Percentiles rank a stretch among this genome's conserved stretches.
Evolutionary conservation across 2,329 filamentous ascomycete species (phyloP).

Genomic region (Hortaea sp.): DNA sequence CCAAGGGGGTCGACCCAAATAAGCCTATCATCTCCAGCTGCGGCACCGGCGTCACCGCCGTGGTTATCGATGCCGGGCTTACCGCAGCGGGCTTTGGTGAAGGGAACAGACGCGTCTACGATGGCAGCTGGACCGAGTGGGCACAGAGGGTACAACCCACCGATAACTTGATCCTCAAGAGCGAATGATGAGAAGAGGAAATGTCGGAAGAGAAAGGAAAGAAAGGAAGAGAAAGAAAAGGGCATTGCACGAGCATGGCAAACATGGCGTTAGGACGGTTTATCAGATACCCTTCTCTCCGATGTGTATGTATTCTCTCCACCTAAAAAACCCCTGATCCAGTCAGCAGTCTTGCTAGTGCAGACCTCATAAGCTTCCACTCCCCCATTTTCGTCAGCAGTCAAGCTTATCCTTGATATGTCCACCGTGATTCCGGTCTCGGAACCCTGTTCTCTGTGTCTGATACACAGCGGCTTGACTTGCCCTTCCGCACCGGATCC

Average conservation of each 20-base stretch:
- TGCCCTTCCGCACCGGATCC: too few relatives aligned
- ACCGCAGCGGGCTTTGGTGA: constrained; percentile 66
- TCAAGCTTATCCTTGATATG: too few relatives aligned
- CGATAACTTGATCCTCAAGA: constrained; percentile 27
- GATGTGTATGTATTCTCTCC: not conserved
- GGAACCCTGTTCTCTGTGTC: too few relatives aligned
- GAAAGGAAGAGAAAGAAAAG: not conserved
- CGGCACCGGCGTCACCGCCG: constrained; percentile 89
- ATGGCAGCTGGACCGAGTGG: constrained; percentile 80
- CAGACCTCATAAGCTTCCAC: too few relatives aligned
- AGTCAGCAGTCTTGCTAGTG: not conserved
- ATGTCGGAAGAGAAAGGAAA: not conserved
- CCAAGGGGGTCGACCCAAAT: constrained; percentile 66
- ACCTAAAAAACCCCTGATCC: not conserved
- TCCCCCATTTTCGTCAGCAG: too few relatives aligned
- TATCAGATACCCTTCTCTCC: not conserved
- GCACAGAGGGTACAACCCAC: constrained; percentile 25
- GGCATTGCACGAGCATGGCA: not conserved
- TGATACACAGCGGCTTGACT: too few relatives aligned
- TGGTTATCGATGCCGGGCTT: constrained; percentile 79
- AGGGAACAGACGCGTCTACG: constrained; percentile 64
- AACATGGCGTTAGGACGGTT: not conserved
- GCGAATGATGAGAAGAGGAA: not conserved
- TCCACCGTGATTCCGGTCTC: too few relatives aligned
- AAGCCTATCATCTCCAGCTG: constrained; percentile 82